Percentiles rank a stretch among this genome's conserved stretches.
phyloP scores from a whole-genome alignment of 768 basidiomycete genomes.

The Leccinum longicurvipes region DNA sequence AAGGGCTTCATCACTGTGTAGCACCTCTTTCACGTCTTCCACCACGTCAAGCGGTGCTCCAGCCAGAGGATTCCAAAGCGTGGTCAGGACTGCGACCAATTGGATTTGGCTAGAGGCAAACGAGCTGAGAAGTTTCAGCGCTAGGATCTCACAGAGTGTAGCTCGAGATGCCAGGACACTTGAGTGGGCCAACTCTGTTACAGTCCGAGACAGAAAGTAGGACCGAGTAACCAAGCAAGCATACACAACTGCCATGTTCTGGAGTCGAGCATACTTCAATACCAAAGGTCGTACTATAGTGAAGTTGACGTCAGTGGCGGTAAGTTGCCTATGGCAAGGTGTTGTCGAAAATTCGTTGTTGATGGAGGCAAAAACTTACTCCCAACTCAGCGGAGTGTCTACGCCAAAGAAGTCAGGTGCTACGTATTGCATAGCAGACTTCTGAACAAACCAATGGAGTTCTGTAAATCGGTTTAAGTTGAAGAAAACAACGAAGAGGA shows the following conservation, averaged over 20 bases:
- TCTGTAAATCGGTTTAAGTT: conserved; percentile 15
- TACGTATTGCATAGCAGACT: background rate
- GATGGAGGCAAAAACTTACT: conserved; percentile 45
- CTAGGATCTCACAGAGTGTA: conserved; percentile 81
- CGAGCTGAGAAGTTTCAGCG: conserved; percentile 77
- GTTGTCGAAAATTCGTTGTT: background rate
- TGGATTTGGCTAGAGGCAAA: conserved; percentile 77
- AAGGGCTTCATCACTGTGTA: conserved; percentile 53
- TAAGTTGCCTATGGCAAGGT: conserved; percentile 57
- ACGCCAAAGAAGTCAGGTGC: background rate
- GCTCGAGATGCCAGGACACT: conserved; percentile 70
- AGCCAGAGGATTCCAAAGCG: conserved; percentile 80
- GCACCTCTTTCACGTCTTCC: conserved; percentile 56
- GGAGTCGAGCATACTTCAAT: conserved; percentile 70
- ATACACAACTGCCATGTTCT: conserved; percentile 73
- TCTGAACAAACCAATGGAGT: conserved; percentile 26
- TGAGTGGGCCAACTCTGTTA: conserved; percentile 72
- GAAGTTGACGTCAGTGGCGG: conserved; percentile 80
- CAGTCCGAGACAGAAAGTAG: conserved; percentile 70
- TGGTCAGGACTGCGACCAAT: conserved; percentile 72
- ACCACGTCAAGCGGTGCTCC: conserved; percentile 68
- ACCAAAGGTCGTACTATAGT: conserved; percentile 75
- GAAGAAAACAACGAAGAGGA: conserved; percentile 11
- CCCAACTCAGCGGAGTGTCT: conserved; percentile 79
- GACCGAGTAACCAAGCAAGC: conserved; percentile 74